These are phyloP conservation scores for Lophiotrema nucula DNA, from an alignment of 495 filamentous ascomycete genomes.

Conservation along the genomic window DNA sequence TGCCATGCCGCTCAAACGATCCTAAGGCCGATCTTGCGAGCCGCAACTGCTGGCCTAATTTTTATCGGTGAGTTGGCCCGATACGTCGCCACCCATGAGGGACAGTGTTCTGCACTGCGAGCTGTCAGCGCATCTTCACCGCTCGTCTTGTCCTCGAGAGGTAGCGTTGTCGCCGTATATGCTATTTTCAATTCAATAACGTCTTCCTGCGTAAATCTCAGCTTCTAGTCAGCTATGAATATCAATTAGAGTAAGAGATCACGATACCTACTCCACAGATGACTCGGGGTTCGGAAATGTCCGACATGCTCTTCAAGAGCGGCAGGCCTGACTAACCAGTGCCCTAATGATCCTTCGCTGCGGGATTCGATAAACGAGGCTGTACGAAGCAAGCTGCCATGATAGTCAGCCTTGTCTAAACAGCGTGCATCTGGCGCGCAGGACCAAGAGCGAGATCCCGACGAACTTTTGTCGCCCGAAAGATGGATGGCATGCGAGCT, in stretches of 20 bases:
- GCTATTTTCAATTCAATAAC: too few species aligned
- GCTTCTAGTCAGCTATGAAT: neutral
- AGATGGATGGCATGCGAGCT: neutral
- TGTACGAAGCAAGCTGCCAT: neutral
- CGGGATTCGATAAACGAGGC: neutral
- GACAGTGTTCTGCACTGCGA: too few species aligned
- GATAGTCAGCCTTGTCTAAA: slow-evolving; percentile 12
- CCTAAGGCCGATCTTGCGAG: too few species aligned
- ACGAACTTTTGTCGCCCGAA: neutral
- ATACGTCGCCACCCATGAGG: too few species aligned
- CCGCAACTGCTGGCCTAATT: too few species aligned
- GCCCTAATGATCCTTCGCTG: slow-evolving; percentile 15
- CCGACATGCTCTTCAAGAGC: neutral
- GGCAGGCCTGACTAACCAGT: neutral
- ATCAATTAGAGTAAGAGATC: neutral
- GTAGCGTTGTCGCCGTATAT: too few species aligned
- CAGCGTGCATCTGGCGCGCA: neutral
- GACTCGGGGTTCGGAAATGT: neutral
- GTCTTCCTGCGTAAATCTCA: too few species aligned
- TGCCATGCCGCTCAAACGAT: too few species aligned
- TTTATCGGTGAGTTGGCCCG: too few species aligned
- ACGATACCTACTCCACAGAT: too few species aligned
- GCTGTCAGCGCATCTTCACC: too few species aligned
- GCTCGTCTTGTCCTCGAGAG: too few species aligned
- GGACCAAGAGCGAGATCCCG: neutral